Evolutionary conservation across 169 alveolate species (phyloP).

Genomic region (Cryptosporidium viatorum): DNA sequence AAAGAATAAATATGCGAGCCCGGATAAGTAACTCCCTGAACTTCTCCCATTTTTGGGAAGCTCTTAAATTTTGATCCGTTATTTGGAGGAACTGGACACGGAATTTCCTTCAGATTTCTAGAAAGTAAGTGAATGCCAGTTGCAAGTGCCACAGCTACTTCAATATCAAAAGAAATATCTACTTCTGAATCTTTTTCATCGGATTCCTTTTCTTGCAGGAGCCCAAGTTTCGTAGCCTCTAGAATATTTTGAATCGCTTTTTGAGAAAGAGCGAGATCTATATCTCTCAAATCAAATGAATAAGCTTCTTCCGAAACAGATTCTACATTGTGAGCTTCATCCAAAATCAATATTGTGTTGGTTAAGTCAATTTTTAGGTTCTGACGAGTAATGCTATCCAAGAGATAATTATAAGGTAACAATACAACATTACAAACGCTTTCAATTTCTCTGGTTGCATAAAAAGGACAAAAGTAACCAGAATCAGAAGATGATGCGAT

Average conservation of each 20-base stretch:
- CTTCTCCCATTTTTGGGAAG: conserved; percentile 24
- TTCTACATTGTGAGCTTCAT: conserved; percentile 95
- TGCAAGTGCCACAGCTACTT: conserved; percentile 48
- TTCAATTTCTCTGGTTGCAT: conserved; percentile 87
- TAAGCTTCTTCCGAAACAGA: conserved; percentile 89
- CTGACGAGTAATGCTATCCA: conserved; percentile 86
- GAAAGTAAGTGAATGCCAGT: conserved; percentile 58
- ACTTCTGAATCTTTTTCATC: conserved; percentile 28
- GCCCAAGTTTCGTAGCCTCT: conserved; percentile 53
- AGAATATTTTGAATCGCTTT: conserved; percentile 75
- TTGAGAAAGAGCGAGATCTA: conserved; percentile 79
- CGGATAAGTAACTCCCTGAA: conserved; percentile 43
- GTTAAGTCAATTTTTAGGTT: conserved; percentile 84
- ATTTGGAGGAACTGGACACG: conserved; percentile 17
- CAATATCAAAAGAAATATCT: conserved; percentile 71
- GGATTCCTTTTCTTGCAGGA: conserved; percentile 27
- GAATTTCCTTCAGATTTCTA: conserved; percentile 30
- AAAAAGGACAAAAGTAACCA: conserved; percentile 90
- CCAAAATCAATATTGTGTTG: conserved; percentile 90
- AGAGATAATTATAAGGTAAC: conserved; percentile 92
- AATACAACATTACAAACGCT: conserved; percentile 87
- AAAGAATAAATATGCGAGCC: conserved; percentile 54
- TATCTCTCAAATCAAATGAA: conserved; percentile 81
- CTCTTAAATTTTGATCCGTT: not conserved
- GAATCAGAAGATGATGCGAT: conserved; percentile 80